phyloP scores from a whole-genome alignment of 139 green algal species.

The Eudorina sp. region DNA sequence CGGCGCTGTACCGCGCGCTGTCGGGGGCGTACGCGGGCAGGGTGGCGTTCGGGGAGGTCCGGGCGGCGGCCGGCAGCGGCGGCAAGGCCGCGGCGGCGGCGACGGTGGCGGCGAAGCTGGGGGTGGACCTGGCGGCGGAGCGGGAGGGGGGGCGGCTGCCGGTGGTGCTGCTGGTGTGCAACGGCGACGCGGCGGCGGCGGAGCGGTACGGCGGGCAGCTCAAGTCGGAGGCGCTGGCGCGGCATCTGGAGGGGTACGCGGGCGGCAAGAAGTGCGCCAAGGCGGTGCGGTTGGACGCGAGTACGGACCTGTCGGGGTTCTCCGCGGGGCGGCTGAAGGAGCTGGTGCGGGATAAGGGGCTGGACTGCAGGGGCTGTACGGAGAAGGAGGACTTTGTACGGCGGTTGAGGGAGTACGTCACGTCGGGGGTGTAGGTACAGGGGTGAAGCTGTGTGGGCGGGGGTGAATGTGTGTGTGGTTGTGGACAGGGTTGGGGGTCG shows the following conservation, averaged over 20 bases:
- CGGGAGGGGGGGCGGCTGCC: conserved; percentile 51
- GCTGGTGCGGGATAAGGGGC: conserved; percentile 68
- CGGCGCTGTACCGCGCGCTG: conserved; percentile 72
- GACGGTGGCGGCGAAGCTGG: neutral
- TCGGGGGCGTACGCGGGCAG: conserved; percentile 23
- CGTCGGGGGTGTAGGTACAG: conserved; percentile 30
- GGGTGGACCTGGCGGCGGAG: conserved; percentile 17
- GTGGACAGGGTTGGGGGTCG: neutral
- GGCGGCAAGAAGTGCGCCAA: conserved; percentile 73
- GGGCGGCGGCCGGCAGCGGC: neutral
- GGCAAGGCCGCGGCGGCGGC: conserved; percentile 7
- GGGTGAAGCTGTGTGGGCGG: neutral
- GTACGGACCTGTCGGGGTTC: conserved; percentile 76
- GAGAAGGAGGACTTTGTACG: conserved; percentile 84
- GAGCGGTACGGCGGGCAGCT: conserved; percentile 70
- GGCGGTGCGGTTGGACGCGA: conserved; percentile 65
- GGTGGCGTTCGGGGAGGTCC: conserved; percentile 31
- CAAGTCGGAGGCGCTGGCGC: conserved; percentile 74
- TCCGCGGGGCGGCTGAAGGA: conserved; percentile 80
- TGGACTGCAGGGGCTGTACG: conserved; percentile 76
- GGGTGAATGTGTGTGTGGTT: too few relatives aligned
- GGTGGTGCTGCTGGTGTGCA: conserved; percentile 79
- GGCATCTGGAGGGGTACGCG: conserved; percentile 75
- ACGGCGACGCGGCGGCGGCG: conserved; percentile 72
- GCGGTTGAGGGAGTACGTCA: conserved; percentile 53